Evolutionary conservation across 1,284 basidiomycete genomes (phyloP).

Genomic region (Mycosarcoma maydis): DNA sequence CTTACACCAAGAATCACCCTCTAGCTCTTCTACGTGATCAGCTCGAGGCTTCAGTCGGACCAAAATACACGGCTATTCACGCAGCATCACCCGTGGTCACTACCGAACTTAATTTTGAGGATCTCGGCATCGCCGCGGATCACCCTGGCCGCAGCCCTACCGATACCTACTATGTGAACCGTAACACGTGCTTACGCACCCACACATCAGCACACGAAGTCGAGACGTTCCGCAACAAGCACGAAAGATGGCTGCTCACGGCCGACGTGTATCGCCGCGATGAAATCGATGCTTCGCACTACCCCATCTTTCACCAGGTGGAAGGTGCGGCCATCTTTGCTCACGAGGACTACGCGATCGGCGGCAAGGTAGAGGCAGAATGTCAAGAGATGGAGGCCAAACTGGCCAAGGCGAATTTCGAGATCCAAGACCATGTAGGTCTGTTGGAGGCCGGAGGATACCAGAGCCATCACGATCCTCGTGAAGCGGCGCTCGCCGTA

Average conservation of each 20-base stretch:
- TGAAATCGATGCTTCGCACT: slow-evolving; percentile 96
- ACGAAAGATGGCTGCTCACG: slow-evolving; percentile 86
- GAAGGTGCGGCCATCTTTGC: slow-evolving; percentile 87
- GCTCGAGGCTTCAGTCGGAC: slow-evolving; percentile 83
- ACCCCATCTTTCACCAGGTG: slow-evolving; percentile 98
- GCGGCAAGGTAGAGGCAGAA: slow-evolving; percentile 69
- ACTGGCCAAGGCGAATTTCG: slow-evolving; percentile 71
- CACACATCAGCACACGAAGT: slow-evolving; percentile 99
- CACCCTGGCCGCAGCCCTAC: slow-evolving; percentile 89
- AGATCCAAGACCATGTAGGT: slow-evolving; percentile 85
- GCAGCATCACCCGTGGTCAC: slow-evolving; percentile 88
- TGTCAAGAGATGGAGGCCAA: slow-evolving; percentile 73
- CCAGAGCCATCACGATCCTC: slow-evolving; percentile 77
- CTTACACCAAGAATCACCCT: slow-evolving; percentile 82
- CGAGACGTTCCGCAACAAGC: slow-evolving; percentile 81
- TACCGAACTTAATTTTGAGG: slow-evolving; percentile 93
- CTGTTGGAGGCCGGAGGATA: slow-evolving; percentile 78
- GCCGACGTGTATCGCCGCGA: slow-evolving; percentile 99
- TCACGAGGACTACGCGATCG: slow-evolving; percentile 68
- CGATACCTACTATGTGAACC: slow-evolving; percentile 97
- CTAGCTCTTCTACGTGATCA: slow-evolving; percentile 83
- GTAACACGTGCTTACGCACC: slow-evolving; percentile 87
- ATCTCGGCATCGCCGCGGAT: slow-evolving; percentile 89
- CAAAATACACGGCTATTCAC: slow-evolving; percentile 67
- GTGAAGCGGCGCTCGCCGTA: slow-evolving; percentile 72